These are phyloP conservation scores for Talaromyces pinophilus DNA, from an alignment of 2,329 filamentous ascomycete genomes.

Conservation along the genomic window DNA sequence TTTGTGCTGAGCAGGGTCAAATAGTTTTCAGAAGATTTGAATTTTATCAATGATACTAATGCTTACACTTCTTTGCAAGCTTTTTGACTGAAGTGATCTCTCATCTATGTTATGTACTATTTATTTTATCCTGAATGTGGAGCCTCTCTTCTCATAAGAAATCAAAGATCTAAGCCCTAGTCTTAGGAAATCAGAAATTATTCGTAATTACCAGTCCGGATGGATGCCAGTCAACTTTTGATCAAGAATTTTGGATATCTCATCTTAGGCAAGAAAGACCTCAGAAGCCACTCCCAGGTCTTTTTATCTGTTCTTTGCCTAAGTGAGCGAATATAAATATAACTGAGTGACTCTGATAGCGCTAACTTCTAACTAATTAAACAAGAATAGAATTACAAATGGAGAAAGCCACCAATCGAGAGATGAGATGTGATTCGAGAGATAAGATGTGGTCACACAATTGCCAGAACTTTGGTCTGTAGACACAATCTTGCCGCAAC, in stretches of 20 bases:
- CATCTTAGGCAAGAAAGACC: background rate
- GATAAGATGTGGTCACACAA: conserved; percentile 5
- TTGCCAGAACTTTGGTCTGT: conserved; percentile 9
- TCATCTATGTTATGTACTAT: background rate
- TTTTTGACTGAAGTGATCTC: background rate
- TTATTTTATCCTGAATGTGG: background rate
- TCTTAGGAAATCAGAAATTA: background rate
- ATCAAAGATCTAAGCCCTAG: background rate
- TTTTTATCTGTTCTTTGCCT: background rate
- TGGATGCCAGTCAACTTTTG: background rate
- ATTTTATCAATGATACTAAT: conserved; percentile 4
- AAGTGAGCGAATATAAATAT: background rate
- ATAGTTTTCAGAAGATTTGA: conserved; percentile 2
- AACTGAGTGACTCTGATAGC: no score
- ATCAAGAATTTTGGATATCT: background rate
- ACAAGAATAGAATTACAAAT: background rate
- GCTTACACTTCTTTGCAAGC: conserved; percentile 8
- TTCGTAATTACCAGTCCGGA: background rate
- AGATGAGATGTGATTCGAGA: background rate
- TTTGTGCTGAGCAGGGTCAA: background rate
- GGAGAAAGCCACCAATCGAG: background rate
- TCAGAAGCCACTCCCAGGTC: background rate
- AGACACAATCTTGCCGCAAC: conserved; percentile 36
- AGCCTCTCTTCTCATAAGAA: background rate
- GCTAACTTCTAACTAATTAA: no score